phyloP scores from a whole-genome alignment of 371 early-diverging fungal genomes.

The Lichtheimia ramosa region DNA sequence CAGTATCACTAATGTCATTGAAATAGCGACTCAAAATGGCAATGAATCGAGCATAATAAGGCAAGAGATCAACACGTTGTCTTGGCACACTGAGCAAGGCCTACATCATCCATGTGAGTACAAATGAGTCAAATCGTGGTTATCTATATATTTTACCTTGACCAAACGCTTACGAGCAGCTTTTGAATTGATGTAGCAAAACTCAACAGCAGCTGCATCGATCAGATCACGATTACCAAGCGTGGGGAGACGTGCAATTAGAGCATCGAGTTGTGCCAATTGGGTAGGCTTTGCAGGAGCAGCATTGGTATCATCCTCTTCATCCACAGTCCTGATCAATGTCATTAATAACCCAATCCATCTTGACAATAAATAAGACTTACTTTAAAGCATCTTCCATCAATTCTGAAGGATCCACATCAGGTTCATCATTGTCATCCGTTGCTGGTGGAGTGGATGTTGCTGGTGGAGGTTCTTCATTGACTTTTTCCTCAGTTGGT shows the following conservation, averaged over 20 bases:
- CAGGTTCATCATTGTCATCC: slow-evolving; percentile 17
- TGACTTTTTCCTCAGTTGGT: slow-evolving; percentile 15
- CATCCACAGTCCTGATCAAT: slow-evolving; percentile 14
- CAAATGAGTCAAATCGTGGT: no score
- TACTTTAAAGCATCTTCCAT: slow-evolving; percentile 44
- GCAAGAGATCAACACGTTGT: slow-evolving; percentile 81
- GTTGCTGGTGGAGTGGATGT: no score
- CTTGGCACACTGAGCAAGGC: slow-evolving; percentile 79
- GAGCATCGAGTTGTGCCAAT: slow-evolving; percentile 61
- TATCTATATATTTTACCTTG: slow-evolving; percentile 28
- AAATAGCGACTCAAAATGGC: slow-evolving; percentile 86
- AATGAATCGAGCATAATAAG: slow-evolving; percentile 89
- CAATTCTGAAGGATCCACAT: slow-evolving; percentile 12
- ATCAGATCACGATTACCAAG: slow-evolving; percentile 82
- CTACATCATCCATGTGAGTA: slow-evolving; percentile 15
- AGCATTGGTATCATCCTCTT: slow-evolving; percentile 40
- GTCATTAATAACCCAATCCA: no score
- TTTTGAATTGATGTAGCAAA: slow-evolving; percentile 88
- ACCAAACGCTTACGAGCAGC: slow-evolving; percentile 74
- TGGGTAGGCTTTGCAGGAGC: slow-evolving; percentile 45
- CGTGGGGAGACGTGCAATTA: slow-evolving; percentile 77
- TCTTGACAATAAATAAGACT: not conserved
- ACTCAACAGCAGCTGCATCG: slow-evolving; percentile 90
- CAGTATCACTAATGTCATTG: slow-evolving; percentile 77
- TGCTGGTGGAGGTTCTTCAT: slow-evolving; percentile 22